Conservation (phyloP, 352 stramenopile species). For the Globisporangium cederbergense region DNA sequence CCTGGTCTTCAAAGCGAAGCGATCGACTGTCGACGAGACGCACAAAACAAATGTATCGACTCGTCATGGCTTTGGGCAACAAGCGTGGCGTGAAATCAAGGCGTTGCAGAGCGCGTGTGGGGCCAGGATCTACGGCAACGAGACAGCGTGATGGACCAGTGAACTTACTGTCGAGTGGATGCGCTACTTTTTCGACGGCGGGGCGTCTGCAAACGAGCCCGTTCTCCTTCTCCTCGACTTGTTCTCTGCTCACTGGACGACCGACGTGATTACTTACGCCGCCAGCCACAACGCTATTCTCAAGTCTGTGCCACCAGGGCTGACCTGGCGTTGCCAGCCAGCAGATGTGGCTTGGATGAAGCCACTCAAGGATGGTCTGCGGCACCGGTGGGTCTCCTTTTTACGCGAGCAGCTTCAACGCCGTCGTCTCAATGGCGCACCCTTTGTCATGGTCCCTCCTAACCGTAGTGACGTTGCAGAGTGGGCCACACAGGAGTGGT, state of each 20-base stretch:
- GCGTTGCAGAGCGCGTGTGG: conserved; percentile 5
- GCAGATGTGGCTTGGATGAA: too few species aligned
- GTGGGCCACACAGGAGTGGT: too few species aligned
- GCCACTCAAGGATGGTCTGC: too few species aligned
- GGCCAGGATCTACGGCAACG: conserved; percentile 23
- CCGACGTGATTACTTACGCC: conserved; percentile 21
- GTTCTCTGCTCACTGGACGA: conserved; percentile 29
- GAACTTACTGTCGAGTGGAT: conserved; percentile 20
- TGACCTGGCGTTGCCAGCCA: conserved; percentile 23
- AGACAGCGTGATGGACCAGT: conserved; percentile 23
- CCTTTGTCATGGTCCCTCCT: too few species aligned
- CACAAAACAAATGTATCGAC: not conserved
- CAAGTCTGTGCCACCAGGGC: conserved; percentile 17
- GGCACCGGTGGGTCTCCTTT: too few species aligned
- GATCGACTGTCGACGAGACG: not conserved
- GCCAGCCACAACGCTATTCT: conserved; percentile 22
- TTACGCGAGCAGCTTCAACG: too few species aligned
- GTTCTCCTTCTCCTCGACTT: conserved; percentile 29
- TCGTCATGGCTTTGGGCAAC: conserved; percentile 23
- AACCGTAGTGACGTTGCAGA: too few species aligned
- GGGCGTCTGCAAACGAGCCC: not conserved
- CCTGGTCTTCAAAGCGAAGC: not conserved
- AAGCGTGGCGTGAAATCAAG: conserved; percentile 21
- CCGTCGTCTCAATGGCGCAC: too few species aligned
- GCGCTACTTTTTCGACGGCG: conserved; percentile 18